Evolutionary conservation across 805 yeast genomes (phyloP), one percentile per base, ranked within the genome.

Genomic region (Dipodascus geniculatus): DNA sequence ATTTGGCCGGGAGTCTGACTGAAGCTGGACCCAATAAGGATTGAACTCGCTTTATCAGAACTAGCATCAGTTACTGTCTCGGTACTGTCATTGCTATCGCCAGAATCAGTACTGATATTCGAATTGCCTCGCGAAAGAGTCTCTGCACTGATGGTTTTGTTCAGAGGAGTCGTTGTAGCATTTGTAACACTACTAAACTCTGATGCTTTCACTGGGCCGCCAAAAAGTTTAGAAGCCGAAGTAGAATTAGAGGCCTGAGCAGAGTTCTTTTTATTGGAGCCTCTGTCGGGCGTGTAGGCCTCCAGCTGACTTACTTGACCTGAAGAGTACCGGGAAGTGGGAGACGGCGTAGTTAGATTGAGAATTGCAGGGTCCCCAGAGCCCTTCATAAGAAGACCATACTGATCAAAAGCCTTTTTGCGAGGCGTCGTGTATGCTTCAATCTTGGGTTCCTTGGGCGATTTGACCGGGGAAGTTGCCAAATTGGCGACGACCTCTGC

Each of bases 211-310:
- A 28, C 14, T 8, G 35, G 35, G 14, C 35, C 35, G 8, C 35
- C 35, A 28, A 28, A 28, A 28, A 28, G 35, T 14, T 28, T 28
- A 38, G 19, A 38, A 9, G 44, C 4, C 4, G 44, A 38, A 11
- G 19, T 14, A 6, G 20, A 38, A 38, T 4, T 38, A n/a, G 44
- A 38, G 14, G 19, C 14, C 4, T 14, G 14, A 6, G 28, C n/a
- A 11, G 19, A 16, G 6, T 9, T 47, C 19, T 47, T 47, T 47
- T 47, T 22, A 53, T 14, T 59, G 6, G 64, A 56, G 9, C 83
- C 83, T 42, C 85, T 65, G 57, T 80, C 85, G 1, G 85, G 85
- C 0, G 87, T 81, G 58, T 78, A 79, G 2, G 84, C 82, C 59
- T 81, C 85, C 58, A 78, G 65, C 54, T 65, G 67, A n/a, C 81